phyloP scores from a whole-genome alignment of 176 grass and related monocot genomes.

The Raddia guianensis region DNA sequence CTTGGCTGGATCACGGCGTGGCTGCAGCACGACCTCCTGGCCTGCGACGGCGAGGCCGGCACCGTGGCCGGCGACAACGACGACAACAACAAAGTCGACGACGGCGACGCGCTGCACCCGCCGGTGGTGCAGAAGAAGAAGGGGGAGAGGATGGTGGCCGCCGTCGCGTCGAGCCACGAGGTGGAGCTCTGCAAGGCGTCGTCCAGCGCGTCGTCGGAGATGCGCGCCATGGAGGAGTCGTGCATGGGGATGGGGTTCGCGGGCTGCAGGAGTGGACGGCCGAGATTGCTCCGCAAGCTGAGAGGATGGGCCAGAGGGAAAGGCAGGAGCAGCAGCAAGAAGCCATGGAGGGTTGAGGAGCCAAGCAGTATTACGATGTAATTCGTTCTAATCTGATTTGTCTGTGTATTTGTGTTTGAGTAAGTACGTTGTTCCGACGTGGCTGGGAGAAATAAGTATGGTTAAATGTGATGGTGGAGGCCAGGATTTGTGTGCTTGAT shows the following conservation, averaged over 20 bases:
- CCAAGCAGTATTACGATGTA: not conserved
- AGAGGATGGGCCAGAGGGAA: conserved; percentile 69
- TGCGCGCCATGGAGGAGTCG: conserved; percentile 4
- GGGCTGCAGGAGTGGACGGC: conserved; percentile 39
- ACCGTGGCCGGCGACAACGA: not conserved
- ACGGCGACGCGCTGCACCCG: not conserved
- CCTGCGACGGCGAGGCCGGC: conserved; percentile 20
- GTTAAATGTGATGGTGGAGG: not conserved
- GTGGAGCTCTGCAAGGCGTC: conserved; percentile 50
- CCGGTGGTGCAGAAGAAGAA: conserved; percentile 9
- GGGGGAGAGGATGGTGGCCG: conserved; percentile 41
- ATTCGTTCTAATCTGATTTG: not conserved
- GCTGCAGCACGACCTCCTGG: conserved; percentile 67
- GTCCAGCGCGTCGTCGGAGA: conserved; percentile 16
- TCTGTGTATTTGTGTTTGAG: not conserved
- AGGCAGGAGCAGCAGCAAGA: conserved; percentile 32
- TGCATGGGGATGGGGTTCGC: conserved; percentile 52
- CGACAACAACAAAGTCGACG: not conserved
- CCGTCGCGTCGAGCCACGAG: conserved; percentile 37
- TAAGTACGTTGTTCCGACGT: not conserved
- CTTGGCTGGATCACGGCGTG: conserved; percentile 76
- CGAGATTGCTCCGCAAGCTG: conserved; percentile 71
- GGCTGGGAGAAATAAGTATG: not conserved
- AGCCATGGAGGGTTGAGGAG: conserved; percentile 17
- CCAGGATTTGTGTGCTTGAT: not conserved